phyloP scores from a whole-genome alignment of 2,329 filamentous ascomycete genomes.

The Fusarium sp. region DNA sequence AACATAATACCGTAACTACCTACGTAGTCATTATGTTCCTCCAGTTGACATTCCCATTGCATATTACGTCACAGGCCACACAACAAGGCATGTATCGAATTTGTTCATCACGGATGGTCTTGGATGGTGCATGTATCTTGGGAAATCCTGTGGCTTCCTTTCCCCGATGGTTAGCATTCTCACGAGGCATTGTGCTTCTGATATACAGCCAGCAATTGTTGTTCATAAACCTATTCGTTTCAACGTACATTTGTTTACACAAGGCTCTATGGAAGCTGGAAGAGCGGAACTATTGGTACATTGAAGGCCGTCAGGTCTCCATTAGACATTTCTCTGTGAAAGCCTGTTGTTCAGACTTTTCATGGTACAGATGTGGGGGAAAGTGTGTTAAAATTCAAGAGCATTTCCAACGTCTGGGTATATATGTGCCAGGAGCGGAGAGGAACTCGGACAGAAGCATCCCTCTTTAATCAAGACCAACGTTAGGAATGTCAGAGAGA shows the following conservation, averaged over 20 bases:
- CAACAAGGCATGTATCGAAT: background rate
- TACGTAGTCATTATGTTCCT: background rate
- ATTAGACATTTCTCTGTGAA: slow-evolving; percentile 33
- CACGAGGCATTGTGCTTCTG: slow-evolving; percentile 42
- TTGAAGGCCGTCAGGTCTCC: slow-evolving; percentile 46
- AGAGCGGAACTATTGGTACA: slow-evolving; percentile 56
- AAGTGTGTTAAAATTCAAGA: slow-evolving; percentile 18
- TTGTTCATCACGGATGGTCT: background rate
- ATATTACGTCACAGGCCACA: background rate
- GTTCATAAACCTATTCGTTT: slow-evolving; percentile 47
- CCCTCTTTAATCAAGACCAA: slow-evolving; percentile 62
- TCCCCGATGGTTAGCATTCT: background rate
- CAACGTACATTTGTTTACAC: slow-evolving; percentile 54
- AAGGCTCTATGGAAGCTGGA: slow-evolving; percentile 52
- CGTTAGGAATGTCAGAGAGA: slow-evolving; percentile 59
- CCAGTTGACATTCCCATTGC: background rate
- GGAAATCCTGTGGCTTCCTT: background rate
- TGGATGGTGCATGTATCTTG: background rate
- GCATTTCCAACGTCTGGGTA: slow-evolving; percentile 36
- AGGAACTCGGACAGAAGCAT: slow-evolving; percentile 21
- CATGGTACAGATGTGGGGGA: slow-evolving; percentile 20
- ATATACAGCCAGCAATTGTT: slow-evolving; percentile 45
- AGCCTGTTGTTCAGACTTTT: slow-evolving; percentile 20
- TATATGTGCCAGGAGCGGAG: slow-evolving; percentile 30
- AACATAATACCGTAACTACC: background rate